Percentiles rank a stretch among this genome's conserved stretches.
Conservation (phyloP, 1,284 basidiomycete species). For the Gymnopus androsaceus region DNA sequence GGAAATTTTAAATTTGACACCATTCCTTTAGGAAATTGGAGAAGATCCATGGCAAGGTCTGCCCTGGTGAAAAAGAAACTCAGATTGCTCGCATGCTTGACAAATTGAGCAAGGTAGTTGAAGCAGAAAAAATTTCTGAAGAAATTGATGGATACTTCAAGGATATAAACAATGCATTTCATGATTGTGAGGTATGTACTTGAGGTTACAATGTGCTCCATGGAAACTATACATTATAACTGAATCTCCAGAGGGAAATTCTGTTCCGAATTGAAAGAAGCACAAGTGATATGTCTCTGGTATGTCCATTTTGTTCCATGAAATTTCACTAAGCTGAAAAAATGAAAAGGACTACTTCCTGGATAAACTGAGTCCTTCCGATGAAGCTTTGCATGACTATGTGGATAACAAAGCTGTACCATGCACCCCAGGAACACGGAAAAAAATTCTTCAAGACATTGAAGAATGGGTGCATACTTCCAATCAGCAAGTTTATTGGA, state of each 20-base stretch:
- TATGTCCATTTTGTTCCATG: background rate
- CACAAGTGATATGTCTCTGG: background rate
- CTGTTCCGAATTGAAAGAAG: background rate
- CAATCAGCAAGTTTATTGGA: background rate
- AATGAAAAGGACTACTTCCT: background rate
- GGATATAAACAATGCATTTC: background rate
- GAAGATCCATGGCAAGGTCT: background rate
- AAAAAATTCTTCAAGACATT: background rate
- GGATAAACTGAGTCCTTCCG: background rate
- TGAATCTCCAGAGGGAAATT: background rate
- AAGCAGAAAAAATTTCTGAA: background rate
- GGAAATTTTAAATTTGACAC: background rate
- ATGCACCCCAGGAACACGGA: background rate
- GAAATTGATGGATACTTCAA: background rate
- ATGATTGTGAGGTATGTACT: background rate
- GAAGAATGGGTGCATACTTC: background rate
- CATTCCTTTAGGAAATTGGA: background rate
- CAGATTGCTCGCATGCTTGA: background rate
- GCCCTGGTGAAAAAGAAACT: background rate
- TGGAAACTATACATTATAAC: background rate
- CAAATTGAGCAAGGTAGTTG: background rate
- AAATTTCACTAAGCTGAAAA: background rate
- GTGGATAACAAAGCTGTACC: background rate
- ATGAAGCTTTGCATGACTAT: background rate
- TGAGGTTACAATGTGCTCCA: background rate